Percentiles rank a stretch among this genome's conserved stretches.
phyloP scores from a whole-genome alignment of 208 protist species.

The Leishmania arabica region DNA sequence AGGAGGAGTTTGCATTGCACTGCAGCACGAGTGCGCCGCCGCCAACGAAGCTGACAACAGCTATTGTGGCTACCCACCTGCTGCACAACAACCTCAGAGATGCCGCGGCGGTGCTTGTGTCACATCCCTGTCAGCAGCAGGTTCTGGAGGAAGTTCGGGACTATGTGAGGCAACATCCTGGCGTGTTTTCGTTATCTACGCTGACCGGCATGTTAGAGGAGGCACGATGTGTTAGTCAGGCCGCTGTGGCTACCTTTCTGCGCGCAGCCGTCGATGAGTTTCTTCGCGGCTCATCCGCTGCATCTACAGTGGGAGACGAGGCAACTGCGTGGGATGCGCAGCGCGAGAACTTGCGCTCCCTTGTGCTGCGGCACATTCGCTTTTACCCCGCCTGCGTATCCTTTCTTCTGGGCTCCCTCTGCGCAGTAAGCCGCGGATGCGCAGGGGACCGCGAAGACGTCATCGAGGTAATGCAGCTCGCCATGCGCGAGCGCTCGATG shows the following conservation, averaged over 20 bases:
- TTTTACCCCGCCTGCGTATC: constrained; percentile 43
- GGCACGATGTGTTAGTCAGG: constrained; percentile 27
- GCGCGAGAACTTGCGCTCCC: constrained; percentile 33
- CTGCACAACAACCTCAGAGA: constrained; percentile 33
- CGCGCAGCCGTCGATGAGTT: constrained; percentile 25
- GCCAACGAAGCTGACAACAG: constrained; percentile 54
- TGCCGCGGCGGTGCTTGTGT: constrained; percentile 40
- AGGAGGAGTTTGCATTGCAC: constrained; percentile 21
- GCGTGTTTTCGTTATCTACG: constrained; percentile 16
- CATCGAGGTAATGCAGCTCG: constrained; percentile 45
- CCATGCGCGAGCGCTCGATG: constrained; percentile 45
- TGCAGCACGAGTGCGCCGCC: constrained; percentile 45
- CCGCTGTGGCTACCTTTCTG: constrained; percentile 36
- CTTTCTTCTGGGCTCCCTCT: constrained; percentile 52
- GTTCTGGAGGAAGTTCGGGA: constrained; percentile 26
- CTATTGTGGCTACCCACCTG: constrained; percentile 34
- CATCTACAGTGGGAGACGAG: neutral
- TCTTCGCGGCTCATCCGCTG: neutral
- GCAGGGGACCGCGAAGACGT: constrained; percentile 40
- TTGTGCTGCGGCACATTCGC: constrained; percentile 48
- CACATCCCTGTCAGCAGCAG: constrained; percentile 37
- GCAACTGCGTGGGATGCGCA: constrained; percentile 3
- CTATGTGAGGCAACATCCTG: constrained; percentile 21
- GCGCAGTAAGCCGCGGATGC: constrained; percentile 32
- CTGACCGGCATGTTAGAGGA: constrained; percentile 40